Evolutionary conservation across 108 stramenopile genomes (phyloP).

Genomic region (Cyclostephanos invisitatus): DNA sequence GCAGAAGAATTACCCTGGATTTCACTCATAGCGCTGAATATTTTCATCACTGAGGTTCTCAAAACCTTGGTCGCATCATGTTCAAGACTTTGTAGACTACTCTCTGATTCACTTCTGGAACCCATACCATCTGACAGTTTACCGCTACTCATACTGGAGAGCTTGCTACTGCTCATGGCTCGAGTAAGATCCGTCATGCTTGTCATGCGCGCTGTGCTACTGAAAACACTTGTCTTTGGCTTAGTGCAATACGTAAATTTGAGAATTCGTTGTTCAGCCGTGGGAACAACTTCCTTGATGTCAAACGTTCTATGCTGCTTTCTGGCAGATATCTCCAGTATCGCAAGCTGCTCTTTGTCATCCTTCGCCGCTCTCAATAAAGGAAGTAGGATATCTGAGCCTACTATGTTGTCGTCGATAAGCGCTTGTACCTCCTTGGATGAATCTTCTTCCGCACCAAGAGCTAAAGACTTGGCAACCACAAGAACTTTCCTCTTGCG

Average conservation of each 20-base stretch:
- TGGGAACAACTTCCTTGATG: constrained; percentile 63
- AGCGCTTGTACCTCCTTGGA: constrained; percentile 60
- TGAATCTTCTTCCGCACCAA: constrained; percentile 39
- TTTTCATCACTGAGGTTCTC: constrained; percentile 64
- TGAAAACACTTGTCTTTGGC: constrained; percentile 69
- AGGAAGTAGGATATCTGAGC: constrained; percentile 87
- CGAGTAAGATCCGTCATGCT: constrained; percentile 87
- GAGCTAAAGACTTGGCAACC: constrained; percentile 56
- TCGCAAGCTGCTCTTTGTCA: constrained; percentile 56
- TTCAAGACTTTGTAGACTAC: constrained; percentile 47
- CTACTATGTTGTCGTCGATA: constrained; percentile 77
- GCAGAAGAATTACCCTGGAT: constrained; percentile 35
- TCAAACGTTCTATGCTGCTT: constrained; percentile 85
- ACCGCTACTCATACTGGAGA: constrained; percentile 61
- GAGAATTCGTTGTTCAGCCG: constrained; percentile 51
- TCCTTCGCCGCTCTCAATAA: constrained; percentile 57
- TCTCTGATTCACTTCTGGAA: constrained; percentile 63
- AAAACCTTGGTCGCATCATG: constrained; percentile 59
- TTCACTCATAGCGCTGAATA: constrained; percentile 59
- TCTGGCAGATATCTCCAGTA: constrained; percentile 85
- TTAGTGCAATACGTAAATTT: constrained; percentile 79
- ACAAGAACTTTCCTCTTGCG: constrained; percentile 60
- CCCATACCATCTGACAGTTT: constrained; percentile 54
- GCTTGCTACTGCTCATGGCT: constrained; percentile 63
- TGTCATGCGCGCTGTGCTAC: constrained; percentile 66